Evolutionary conservation across 331 rosid genomes (phyloP), one percentile per base, ranked within the genome.

Genomic region (Quercus phellos): DNA sequence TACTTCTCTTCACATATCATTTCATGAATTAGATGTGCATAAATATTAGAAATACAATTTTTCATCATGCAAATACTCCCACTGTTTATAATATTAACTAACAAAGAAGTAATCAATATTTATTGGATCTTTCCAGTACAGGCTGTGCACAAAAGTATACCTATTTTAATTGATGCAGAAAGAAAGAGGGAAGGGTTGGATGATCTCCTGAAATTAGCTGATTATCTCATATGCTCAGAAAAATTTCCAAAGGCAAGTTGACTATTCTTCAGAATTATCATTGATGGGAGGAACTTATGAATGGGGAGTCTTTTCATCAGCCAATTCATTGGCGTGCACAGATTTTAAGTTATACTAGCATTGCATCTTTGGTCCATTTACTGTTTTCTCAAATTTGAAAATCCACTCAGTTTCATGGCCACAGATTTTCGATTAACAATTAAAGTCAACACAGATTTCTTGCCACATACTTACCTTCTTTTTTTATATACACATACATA

Each of bases 141-240:
- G 99, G 98, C 99, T 26, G 79, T 80, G 88, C 71, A 56, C 63
- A 86, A 67, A 76, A 85, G 87, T 63, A 91, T 95, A 83, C 85
- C 96, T 55, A 88, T 95, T 83, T 75, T 95, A 70, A 61, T 95
- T 78, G 99, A 95, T 19, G 90, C 96, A 66, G 99, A 95, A 91
- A 88, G 82, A 78, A 81, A 81, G 74, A 90, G 98, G 84, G 91
- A 87, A 88, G 98, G 98, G 50, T 83, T 93, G 80, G 82, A 95
- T 80, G 94, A 86, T 66, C 94, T 95, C 61, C 60, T 93, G 22
- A 34, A 56, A 59, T 53, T 91, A 76, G 86, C 98, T 30, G 92
- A 84, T 55, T 92, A 93, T 88, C 89, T 82, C 59, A 87, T 95
- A 70, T 95, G 98, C 87, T 81, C 99, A 9, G 77, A 78, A 46